Evolutionary conservation across 305 asterid genomes (phyloP).

Genomic region (Solanum hybrid): DNA sequence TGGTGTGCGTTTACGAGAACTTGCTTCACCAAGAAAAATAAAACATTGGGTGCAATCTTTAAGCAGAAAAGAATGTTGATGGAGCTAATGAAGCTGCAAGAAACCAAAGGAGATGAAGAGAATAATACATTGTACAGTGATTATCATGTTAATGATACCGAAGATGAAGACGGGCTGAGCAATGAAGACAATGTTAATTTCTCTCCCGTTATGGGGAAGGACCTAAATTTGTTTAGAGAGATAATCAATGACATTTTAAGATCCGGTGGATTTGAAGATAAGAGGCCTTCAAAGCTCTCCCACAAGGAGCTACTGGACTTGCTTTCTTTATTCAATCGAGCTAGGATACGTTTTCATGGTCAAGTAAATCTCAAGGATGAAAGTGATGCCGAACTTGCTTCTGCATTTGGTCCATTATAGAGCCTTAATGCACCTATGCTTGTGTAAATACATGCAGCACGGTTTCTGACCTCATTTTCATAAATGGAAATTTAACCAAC

Average conservation of each 20-base stretch:
- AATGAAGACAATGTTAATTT: conserved; percentile 12
- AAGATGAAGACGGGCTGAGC: conserved; percentile 13
- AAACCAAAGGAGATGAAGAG: conserved; percentile 9
- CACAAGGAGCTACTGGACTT: conserved; percentile 51
- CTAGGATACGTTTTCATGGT: conserved; percentile 59
- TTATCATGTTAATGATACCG: conserved; percentile 9
- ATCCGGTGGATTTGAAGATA: conserved; percentile 47
- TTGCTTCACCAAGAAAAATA: conserved; percentile 79
- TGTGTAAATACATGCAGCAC: neutral
- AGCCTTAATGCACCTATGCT: neutral
- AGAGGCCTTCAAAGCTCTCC: conserved; percentile 72
- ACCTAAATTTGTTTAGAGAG: conserved; percentile 32
- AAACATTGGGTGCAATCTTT: conserved; percentile 78
- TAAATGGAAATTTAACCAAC: neutral
- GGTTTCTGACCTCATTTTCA: neutral
- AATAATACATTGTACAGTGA: neutral
- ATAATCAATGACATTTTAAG: conserved; percentile 37
- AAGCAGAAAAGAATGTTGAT: conserved; percentile 71
- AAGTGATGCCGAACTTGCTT: conserved; percentile 18
- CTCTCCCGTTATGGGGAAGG: conserved; percentile 5
- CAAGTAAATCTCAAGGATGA: conserved; percentile 19
- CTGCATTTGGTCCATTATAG: conserved; percentile 20
- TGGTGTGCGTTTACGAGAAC: conserved; percentile 89
- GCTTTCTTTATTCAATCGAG: conserved; percentile 58
- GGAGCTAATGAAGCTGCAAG: conserved; percentile 56